phyloP scores from a whole-genome alignment of 225 moss, liverwort and hornwort species.

The Thuidium tamariscinum region DNA sequence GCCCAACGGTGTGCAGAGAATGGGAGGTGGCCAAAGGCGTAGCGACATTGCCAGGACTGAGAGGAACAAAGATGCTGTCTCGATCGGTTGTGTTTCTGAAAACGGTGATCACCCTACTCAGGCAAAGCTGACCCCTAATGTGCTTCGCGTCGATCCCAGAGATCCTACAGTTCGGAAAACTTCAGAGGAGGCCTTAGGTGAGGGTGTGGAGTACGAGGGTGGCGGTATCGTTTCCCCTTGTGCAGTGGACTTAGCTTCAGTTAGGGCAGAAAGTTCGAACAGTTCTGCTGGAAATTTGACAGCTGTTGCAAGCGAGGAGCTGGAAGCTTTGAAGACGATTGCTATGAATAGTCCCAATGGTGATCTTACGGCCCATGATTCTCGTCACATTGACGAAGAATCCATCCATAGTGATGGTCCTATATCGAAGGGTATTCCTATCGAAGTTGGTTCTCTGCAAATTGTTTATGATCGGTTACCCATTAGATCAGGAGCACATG shows the following conservation, averaged over 20 bases:
- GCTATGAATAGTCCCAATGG: background rate
- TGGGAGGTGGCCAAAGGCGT: conserved; percentile 14
- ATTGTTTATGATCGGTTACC: background rate
- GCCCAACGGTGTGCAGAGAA: background rate
- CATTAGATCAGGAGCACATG: background rate
- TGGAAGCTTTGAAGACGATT: background rate
- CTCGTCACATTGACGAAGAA: background rate
- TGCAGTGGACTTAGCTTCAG: background rate
- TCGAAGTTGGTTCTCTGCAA: background rate
- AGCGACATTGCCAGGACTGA: background rate
- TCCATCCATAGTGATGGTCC: background rate
- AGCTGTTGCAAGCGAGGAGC: background rate
- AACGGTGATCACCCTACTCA: background rate
- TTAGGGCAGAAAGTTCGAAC: background rate
- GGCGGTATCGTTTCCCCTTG: background rate
- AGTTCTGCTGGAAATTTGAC: background rate
- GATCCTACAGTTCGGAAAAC: background rate
- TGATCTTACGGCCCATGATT: background rate
- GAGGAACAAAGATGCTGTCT: background rate
- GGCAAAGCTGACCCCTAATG: background rate
- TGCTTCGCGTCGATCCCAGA: background rate
- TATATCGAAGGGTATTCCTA: background rate
- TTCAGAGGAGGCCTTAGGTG: background rate
- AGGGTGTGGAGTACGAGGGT: background rate
- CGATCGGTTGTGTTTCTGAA: background rate